Evolutionary conservation across 2,329 filamentous ascomycete species (phyloP).

Genomic region (Ophiosphaerella narmari): DNA sequence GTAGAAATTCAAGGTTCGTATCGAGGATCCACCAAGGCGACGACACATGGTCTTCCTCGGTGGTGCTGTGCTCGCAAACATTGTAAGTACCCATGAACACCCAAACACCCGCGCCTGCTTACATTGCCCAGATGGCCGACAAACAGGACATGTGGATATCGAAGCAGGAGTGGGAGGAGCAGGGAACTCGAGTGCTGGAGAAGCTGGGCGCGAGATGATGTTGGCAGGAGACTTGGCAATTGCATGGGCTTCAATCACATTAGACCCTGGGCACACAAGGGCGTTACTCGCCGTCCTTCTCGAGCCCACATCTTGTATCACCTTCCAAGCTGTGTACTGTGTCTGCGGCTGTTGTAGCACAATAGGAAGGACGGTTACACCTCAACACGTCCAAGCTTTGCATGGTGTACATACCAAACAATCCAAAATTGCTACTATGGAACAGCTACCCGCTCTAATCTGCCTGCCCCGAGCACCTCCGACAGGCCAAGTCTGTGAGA

Average conservation of each 20-base stretch:
- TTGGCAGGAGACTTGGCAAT: conserved; percentile 11
- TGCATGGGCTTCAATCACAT: conserved; percentile 9
- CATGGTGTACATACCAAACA: background rate
- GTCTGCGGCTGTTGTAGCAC: conserved; percentile 1
- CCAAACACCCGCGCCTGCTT: conserved; percentile 5
- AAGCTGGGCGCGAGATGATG: conserved; percentile 85
- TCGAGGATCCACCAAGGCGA: conserved; percentile 94
- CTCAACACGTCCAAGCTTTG: background rate
- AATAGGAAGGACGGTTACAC: background rate
- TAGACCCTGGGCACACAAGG: conserved; percentile 6
- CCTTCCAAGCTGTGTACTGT: conserved; percentile 1
- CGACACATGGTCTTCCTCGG: conserved; percentile 99
- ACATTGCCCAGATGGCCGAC: conserved; percentile 76
- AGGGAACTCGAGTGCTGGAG: conserved; percentile 81
- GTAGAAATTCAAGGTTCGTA: conserved; percentile 98
- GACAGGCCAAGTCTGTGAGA: conserved; percentile 9
- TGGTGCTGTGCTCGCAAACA: conserved; percentile 93
- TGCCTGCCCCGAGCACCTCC: conserved; percentile 7
- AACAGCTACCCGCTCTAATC: background rate
- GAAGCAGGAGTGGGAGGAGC: conserved; percentile 95
- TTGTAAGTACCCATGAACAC: conserved; percentile 57
- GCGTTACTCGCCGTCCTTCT: conserved; percentile 2
- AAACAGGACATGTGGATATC: conserved; percentile 99
- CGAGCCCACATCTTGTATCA: conserved; percentile 6
- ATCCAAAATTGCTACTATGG: background rate